These are phyloP conservation scores for Coleophoma crateriformis DNA, from an alignment of 2,329 filamentous ascomycete genomes.

Conservation along the genomic window DNA sequence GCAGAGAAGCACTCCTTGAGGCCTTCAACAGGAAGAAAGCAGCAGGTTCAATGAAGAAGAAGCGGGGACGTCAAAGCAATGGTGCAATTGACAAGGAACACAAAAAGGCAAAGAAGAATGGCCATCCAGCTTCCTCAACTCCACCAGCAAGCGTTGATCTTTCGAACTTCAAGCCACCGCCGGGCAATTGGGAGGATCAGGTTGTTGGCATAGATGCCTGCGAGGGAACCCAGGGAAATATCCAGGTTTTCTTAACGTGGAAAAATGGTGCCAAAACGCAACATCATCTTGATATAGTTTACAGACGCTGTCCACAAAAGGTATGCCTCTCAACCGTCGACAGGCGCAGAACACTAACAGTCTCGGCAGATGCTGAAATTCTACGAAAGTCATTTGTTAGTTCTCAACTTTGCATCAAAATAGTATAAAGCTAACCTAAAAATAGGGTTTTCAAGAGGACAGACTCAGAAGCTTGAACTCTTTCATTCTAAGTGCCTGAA, in stretches of 20 bases:
- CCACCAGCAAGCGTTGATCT: constrained; percentile 38
- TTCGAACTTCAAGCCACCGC: constrained; percentile 57
- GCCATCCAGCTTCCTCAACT: constrained; percentile 41
- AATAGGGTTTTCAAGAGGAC: not conserved
- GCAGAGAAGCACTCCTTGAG: constrained; percentile 47
- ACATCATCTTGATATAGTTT: constrained; percentile 62
- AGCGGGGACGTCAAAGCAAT: constrained; percentile 46
- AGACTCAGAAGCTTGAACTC: not conserved
- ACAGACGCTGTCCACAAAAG: constrained; percentile 75
- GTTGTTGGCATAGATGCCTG: constrained; percentile 67
- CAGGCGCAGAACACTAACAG: constrained; percentile 4
- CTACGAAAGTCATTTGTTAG: constrained; percentile 41
- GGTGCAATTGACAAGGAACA: constrained; percentile 17
- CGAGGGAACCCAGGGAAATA: constrained; percentile 55
- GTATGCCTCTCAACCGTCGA: constrained; percentile 29
- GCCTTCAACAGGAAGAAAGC: constrained; percentile 38
- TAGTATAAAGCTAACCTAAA: not conserved
- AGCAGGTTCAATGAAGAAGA: constrained; percentile 47
- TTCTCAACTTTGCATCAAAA: not conserved
- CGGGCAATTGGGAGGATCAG: constrained; percentile 72
- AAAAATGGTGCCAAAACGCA: constrained; percentile 68
- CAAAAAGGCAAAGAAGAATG: constrained; percentile 19
- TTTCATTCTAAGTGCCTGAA: too few relatives aligned
- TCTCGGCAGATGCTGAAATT: constrained; percentile 37
- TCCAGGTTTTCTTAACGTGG: constrained; percentile 70